Base-by-base conservation (phyloP, 2,329 filamentous ascomycete genomes). In the Xylaria sp. region DNA sequence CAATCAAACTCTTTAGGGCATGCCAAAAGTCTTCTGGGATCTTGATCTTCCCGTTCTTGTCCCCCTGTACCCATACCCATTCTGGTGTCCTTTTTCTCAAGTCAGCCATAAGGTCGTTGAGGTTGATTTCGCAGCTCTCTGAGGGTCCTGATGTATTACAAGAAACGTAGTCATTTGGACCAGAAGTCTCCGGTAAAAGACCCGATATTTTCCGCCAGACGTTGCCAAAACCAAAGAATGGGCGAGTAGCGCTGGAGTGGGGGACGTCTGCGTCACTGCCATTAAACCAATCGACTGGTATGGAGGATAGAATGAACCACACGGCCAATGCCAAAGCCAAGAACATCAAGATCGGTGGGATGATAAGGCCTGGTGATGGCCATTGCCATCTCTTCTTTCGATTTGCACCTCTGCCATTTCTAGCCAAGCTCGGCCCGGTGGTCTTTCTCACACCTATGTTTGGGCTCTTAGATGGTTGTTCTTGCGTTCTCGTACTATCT, bases 21-120 rank as follows among this genome's bases (percentile, higher is more conserved):
- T 88, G 83, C 87, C 89, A 94, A 69, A 94, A 92, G 2, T 89
- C 85, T 28, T 87, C 83, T 0, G 86, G 81, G 18, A 93, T 86
- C 25, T 86, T 80, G 0, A 82, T 79, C 10, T 85, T 83, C 15
- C 89, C 90, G 37, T 86, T 78, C 41, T 81, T 78, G 66, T 85
- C 81, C 8, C 84, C 82, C 15, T 85, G 82, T 72, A 91, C 84
- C 68, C 87, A 85, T 4, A 93, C 81, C 10, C 86, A 74, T 13
- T 85, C 82, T 0, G 91, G 91, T 2, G 93, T 78, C 3, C 86
- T 79, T 0, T 80, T 74, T 56, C 85, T 76, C 2, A 91, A 75
- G 3, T 74, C 71, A 4, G 74, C 60, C 34, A 81, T 61, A 2
- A 78, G 66, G 41, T 82, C 82, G 15, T 69, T 44, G 15, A 48